Conservation (phyloP, 768 basidiomycete genomes). For the Gymnopilus dilepis region DNA sequence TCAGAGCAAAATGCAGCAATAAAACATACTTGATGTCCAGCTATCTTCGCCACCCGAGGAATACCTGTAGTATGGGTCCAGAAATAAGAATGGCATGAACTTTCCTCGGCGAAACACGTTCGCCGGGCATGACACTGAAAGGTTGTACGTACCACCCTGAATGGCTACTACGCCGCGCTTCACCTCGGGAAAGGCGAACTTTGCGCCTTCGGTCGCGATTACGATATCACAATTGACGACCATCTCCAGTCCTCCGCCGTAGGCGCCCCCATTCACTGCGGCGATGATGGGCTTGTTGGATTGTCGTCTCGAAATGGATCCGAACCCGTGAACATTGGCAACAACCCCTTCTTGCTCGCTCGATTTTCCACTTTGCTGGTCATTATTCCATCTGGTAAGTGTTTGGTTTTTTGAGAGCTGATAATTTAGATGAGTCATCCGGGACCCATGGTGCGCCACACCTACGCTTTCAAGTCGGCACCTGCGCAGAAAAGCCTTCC, state of each 20-base stretch:
- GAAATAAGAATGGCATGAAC: neutral
- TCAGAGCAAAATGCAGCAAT: slow-evolving; percentile 1
- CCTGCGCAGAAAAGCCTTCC: slow-evolving; percentile 82
- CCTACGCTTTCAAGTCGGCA: slow-evolving; percentile 77
- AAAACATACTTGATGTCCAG: slow-evolving; percentile 75
- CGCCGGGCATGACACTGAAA: slow-evolving; percentile 3
- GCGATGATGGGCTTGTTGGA: slow-evolving; percentile 79
- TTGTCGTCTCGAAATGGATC: slow-evolving; percentile 70
- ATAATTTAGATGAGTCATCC: slow-evolving; percentile 1
- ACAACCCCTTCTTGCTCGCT: slow-evolving; percentile 50
- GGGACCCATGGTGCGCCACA: slow-evolving; percentile 20
- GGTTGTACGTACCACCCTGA: slow-evolving; percentile 61
- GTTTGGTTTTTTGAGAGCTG: neutral
- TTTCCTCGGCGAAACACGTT: slow-evolving; percentile 4
- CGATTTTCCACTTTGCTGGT: slow-evolving; percentile 48
- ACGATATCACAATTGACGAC: slow-evolving; percentile 81
- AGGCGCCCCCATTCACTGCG: slow-evolving; percentile 77
- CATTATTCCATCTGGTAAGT: slow-evolving; percentile 60
- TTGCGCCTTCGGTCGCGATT: slow-evolving; percentile 66
- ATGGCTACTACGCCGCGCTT: slow-evolving; percentile 76
- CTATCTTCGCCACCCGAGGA: slow-evolving; percentile 65
- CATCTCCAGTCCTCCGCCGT: slow-evolving; percentile 71
- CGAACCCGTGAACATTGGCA: slow-evolving; percentile 64
- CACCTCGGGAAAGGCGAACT: slow-evolving; percentile 79
- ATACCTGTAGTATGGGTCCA: slow-evolving; percentile 50